Evolutionary conservation across 1,284 basidiomycete genomes (phyloP), one percentile per base, ranked within the genome.

Genomic region (Porogramme epimiltina): DNA sequence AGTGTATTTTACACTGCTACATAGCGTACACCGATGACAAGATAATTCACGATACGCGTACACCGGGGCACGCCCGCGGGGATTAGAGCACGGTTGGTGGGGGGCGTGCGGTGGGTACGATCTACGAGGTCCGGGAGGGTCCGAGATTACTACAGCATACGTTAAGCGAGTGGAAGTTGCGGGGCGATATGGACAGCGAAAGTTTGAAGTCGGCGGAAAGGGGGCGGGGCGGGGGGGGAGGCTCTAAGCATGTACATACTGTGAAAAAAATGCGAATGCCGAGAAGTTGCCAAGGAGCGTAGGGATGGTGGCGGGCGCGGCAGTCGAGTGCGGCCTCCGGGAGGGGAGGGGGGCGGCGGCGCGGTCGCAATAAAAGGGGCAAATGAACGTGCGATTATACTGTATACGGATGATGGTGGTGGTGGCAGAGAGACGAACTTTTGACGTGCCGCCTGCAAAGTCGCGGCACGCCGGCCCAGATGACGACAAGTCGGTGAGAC

Each of bases 81-180:
- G 34, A 37, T 37, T 37, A 37, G 34, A 37, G 34, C 34, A 37
- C 34, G 28, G n/a, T 31, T 13, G 28, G 28, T 6, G 28, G 6
- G 28, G 8, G 34, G 34, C 34, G 34, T n/a, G 16, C 34, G 34
- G 34, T 13, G 5, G 8, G 16, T 13, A 9, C 16, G 5, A 9
- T n/a, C 34, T 37, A 37, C 9, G 34, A 13, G 34, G 34, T 37
- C 9, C 5, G 13, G 34, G 16, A 37, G n/a, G 9, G 34, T 18
- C 34, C 41, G 39, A 23, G 25, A 52, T 52, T 47, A 52, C 39
- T 42, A 36, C 40, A 42, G 38, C 34, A n/a, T 52, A 52, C 10
- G 41, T 13, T 52, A 52, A 34, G n/a, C 24, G 15, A 20, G 33
- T 18, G 18, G 26, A 20, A 9, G 24, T 16, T 10, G n/a, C n/a